Percentiles rank a stretch among this genome's conserved stretches.
phyloP scores from a whole-genome alignment of 768 basidiomycete species.

The Melanogaster broomeanus region DNA sequence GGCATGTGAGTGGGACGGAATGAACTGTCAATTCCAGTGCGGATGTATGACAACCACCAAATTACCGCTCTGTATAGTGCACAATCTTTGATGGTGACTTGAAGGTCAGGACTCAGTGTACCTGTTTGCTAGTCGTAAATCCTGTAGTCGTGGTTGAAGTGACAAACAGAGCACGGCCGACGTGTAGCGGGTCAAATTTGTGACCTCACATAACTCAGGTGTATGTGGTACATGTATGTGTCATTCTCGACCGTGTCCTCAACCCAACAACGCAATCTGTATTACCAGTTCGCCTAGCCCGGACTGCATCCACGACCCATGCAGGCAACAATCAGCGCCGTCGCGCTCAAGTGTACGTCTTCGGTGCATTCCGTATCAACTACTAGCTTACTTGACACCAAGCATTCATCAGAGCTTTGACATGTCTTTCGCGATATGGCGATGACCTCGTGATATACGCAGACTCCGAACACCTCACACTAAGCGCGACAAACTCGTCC shows the following conservation, averaged over 20 bases:
- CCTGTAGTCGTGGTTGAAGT: not conserved
- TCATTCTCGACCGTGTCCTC: too few species aligned
- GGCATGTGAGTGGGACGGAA: slow-evolving; percentile 4
- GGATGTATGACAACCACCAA: too few species aligned
- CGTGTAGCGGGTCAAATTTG: too few species aligned
- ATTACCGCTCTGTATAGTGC: too few species aligned
- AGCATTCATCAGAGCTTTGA: slow-evolving; percentile 77
- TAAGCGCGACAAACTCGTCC: slow-evolving; percentile 79
- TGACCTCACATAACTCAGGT: too few species aligned
- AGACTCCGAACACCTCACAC: slow-evolving; percentile 54
- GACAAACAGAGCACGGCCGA: not conserved
- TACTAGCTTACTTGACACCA: slow-evolving; percentile 24
- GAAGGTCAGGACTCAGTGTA: not conserved
- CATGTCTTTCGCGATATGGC: slow-evolving; percentile 80
- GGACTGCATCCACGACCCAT: slow-evolving; percentile 35
- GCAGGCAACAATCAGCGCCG: slow-evolving; percentile 69
- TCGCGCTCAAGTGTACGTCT: slow-evolving; percentile 48
- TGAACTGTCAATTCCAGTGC: not conserved
- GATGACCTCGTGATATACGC: slow-evolving; percentile 78
- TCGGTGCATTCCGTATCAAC: slow-evolving; percentile 6
- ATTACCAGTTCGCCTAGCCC: too few species aligned
- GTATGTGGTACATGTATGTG: too few species aligned
- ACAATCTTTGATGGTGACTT: too few species aligned
- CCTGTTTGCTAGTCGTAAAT: not conserved
- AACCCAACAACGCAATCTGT: too few species aligned